A percentile compares a stretch with the other conserved stretches of the same genome.
phyloP scores from a whole-genome alignment of 139 green algal species.

The Dunaliella sp. region DNA sequence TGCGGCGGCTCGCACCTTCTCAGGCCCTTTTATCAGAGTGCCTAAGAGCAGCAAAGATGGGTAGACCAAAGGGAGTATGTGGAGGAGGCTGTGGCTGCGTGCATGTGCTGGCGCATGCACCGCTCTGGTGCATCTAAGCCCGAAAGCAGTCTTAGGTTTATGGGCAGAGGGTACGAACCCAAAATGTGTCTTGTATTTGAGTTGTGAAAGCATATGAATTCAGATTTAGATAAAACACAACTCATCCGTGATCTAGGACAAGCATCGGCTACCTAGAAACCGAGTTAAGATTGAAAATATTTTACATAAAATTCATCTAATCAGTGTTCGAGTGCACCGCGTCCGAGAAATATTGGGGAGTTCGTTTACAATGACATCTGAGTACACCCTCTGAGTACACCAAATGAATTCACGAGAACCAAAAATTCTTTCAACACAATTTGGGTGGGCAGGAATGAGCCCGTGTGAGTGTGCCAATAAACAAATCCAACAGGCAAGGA shows the following conservation, averaged over 20 bases:
- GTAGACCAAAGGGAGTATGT: background rate
- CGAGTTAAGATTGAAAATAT: too few relatives aligned
- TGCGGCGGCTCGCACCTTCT: background rate
- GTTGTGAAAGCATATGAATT: too few relatives aligned
- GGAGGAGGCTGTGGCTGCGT: background rate
- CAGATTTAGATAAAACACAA: background rate
- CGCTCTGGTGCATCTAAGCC: background rate
- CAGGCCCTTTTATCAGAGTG: background rate
- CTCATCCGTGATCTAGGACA: background rate
- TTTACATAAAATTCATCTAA: too few relatives aligned
- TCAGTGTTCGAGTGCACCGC: too few relatives aligned
- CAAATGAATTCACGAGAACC: too few relatives aligned
- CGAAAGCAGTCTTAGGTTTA: background rate
- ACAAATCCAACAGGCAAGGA: background rate
- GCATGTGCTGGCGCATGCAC: background rate
- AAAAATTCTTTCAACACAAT: too few relatives aligned
- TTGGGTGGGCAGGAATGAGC: too few relatives aligned
- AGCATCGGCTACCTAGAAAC: background rate
- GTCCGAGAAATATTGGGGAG: too few relatives aligned
- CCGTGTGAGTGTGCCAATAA: too few relatives aligned
- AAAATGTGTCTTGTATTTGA: background rate
- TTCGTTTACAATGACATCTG: too few relatives aligned
- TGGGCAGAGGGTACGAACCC: background rate
- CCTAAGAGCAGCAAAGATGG: background rate
- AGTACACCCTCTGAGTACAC: too few relatives aligned